These are phyloP conservation scores for Wickerhamiella sorbophila DNA, from an alignment of 805 yeast species.

Conservation along the genomic window DNA sequence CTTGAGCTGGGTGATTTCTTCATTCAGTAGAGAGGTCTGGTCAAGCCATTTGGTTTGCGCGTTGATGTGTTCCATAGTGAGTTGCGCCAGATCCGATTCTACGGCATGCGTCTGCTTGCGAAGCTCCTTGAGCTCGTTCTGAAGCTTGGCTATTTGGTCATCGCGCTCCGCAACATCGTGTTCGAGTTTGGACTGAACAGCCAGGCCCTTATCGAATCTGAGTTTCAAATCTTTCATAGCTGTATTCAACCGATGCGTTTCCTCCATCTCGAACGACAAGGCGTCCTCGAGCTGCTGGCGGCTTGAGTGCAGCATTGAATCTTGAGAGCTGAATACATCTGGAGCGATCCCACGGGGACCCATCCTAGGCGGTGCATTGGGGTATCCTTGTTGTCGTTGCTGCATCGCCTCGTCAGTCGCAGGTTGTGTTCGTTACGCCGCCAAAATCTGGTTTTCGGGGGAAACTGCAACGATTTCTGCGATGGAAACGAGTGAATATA, in stretches of 20 bases:
- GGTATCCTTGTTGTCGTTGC: not conserved
- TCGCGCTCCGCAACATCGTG: slow-evolving; percentile 18
- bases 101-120: slow-evolving; percentile 14
- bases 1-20: slow-evolving; percentile 13
- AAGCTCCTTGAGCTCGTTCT: slow-evolving; percentile 13
- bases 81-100: slow-evolving; percentile 20
- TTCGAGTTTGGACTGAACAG: slow-evolving; percentile 18
- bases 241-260: not conserved
- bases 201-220: slow-evolving; percentile 6
- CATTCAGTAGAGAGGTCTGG: slow-evolving; percentile 13
- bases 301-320: not conserved
- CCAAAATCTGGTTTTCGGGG: too few relatives aligned
- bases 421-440: too few relatives aligned
- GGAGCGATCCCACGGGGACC: slow-evolving; percentile 1
- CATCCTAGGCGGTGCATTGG: not conserved
- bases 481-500: too few relatives aligned
- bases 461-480: too few relatives aligned
- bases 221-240: not conserved
- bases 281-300: slow-evolving; percentile 3
- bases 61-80: slow-evolving; percentile 19
- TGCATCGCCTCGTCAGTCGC: too few relatives aligned
- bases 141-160: slow-evolving; percentile 11
- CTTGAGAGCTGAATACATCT: not conserved
- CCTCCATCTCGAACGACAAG: not conserved
- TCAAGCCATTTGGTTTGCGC: slow-evolving; percentile 19